These are phyloP conservation scores for Theobroma cacao DNA, from an alignment of 345 rosid genomes.

Conservation along the genomic window DNA sequence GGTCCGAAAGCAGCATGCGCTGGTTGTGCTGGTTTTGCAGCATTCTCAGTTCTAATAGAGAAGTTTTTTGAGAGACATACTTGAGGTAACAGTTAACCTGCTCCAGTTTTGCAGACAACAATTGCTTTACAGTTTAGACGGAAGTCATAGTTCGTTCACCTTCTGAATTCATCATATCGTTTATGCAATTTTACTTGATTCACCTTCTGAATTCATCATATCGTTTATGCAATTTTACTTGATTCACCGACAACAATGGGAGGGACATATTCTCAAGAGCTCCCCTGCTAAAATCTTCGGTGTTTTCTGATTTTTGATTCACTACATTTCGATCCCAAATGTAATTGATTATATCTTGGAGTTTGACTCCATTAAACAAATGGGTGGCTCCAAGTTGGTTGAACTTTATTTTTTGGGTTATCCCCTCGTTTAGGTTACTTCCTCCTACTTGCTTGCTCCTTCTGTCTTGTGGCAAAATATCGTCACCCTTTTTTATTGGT, in stretches of 20 bases:
- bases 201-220: neutral
- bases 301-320: neutral
- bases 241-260: neutral
- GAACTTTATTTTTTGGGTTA: conserved; percentile 10
- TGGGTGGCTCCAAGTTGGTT: no score
- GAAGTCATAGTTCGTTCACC: neutral
- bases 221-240: neutral
- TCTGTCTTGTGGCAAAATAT: neutral
- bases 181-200: neutral
- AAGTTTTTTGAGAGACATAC: conserved; percentile 78
- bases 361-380: no score
- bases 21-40: conserved; percentile 94
- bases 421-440: conserved; percentile 2
- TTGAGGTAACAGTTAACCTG: conserved; percentile 29
- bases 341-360: neutral
- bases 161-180: neutral
- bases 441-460: neutral
- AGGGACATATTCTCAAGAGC: neutral
- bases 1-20: conserved; percentile 89
- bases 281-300: neutral
- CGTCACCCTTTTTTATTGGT: neutral
- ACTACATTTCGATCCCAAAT: neutral
- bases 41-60: conserved; percentile 94
- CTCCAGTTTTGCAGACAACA: conserved; percentile 12
- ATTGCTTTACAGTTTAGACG: neutral